Evolutionary conservation across 1,139 yeast genomes (phyloP).

Genomic region (Suhomyces guaymorum): DNA sequence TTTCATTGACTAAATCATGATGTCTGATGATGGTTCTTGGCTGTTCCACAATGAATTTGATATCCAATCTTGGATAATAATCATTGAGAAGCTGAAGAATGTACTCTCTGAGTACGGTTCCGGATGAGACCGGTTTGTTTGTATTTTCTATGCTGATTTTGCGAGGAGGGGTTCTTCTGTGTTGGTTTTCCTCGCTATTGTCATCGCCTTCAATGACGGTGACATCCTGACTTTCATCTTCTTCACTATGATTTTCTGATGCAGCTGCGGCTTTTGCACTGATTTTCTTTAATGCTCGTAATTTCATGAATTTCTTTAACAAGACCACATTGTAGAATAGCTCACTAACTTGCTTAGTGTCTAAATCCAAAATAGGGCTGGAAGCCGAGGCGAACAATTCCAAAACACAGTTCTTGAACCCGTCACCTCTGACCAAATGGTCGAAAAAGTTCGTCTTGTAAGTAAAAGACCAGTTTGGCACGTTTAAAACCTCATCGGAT

Average conservation of each 20-base stretch:
- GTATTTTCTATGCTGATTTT: neutral
- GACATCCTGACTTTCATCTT: neutral
- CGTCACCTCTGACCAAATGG: slow-evolving; percentile 34
- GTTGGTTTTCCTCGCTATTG: neutral
- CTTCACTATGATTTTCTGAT: too few relatives aligned
- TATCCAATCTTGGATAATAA: slow-evolving; percentile 44
- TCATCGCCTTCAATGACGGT: neutral
- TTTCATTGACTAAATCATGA: slow-evolving; percentile 20
- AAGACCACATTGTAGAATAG: slow-evolving; percentile 39
- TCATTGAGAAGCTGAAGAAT: slow-evolving; percentile 34
- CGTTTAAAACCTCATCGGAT: slow-evolving; percentile 45
- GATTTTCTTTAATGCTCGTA: slow-evolving; percentile 21
- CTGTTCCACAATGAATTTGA: slow-evolving; percentile 45
- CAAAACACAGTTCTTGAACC: slow-evolving; percentile 40
- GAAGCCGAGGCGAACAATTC: slow-evolving; percentile 47
- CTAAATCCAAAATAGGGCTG: slow-evolving; percentile 51
- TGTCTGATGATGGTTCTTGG: slow-evolving; percentile 43
- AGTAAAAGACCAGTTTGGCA: slow-evolving; percentile 55
- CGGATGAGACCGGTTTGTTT: slow-evolving; percentile 15
- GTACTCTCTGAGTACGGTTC: slow-evolving; percentile 12
- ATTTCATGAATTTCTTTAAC: slow-evolving; percentile 32
- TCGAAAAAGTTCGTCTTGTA: slow-evolving; percentile 55
- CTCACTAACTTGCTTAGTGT: slow-evolving; percentile 44
- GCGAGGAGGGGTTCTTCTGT: neutral
- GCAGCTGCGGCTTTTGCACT: too few relatives aligned